These are phyloP conservation scores for Immersiella caudata DNA, from an alignment of 495 filamentous ascomycete species.

Conservation along the genomic window DNA sequence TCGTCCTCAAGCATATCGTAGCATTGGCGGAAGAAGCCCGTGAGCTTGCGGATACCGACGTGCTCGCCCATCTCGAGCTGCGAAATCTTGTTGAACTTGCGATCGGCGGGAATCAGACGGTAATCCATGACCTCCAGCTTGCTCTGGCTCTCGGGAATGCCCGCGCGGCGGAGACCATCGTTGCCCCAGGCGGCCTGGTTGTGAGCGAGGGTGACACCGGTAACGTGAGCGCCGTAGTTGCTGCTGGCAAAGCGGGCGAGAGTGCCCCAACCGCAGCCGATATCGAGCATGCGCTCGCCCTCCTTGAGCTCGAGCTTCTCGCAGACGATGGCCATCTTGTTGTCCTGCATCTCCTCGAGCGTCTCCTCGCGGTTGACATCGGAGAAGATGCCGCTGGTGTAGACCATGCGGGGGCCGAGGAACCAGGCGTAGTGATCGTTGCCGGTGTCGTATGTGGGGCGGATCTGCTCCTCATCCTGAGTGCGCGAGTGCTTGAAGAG, in stretches of 20 bases:
- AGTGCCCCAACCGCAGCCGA: slow-evolving; percentile 88
- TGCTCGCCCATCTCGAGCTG: slow-evolving; percentile 92
- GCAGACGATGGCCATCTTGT: slow-evolving; percentile 84
- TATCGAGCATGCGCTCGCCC: slow-evolving; percentile 75
- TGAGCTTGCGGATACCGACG: slow-evolving; percentile 77
- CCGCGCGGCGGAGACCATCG: slow-evolving; percentile 67
- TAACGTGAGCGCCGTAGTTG: slow-evolving; percentile 77
- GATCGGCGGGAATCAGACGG: slow-evolving; percentile 73
- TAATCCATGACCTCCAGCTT: slow-evolving; percentile 82
- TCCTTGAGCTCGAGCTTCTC: slow-evolving; percentile 77
- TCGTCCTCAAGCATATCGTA: slow-evolving; percentile 89
- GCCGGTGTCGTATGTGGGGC: slow-evolving; percentile 84
- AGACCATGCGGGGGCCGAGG: slow-evolving; percentile 88
- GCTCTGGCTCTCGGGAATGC: slow-evolving; percentile 70
- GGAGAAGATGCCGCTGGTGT: slow-evolving; percentile 80
- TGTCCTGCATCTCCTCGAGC: slow-evolving; percentile 85
- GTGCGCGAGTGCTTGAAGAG: slow-evolving; percentile 77
- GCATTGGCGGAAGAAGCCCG: slow-evolving; percentile 68
- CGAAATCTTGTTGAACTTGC: slow-evolving; percentile 80
- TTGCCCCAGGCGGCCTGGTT: slow-evolving; percentile 89
- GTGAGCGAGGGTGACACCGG: slow-evolving; percentile 77
- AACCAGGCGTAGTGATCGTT: slow-evolving; percentile 92
- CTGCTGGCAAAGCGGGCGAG: slow-evolving; percentile 76
- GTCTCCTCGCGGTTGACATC: slow-evolving; percentile 75
- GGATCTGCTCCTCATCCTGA: slow-evolving; percentile 87